Evolutionary conservation across 495 filamentous ascomycete species (phyloP).

Genomic region (Podospora pseudopauciseta): DNA sequence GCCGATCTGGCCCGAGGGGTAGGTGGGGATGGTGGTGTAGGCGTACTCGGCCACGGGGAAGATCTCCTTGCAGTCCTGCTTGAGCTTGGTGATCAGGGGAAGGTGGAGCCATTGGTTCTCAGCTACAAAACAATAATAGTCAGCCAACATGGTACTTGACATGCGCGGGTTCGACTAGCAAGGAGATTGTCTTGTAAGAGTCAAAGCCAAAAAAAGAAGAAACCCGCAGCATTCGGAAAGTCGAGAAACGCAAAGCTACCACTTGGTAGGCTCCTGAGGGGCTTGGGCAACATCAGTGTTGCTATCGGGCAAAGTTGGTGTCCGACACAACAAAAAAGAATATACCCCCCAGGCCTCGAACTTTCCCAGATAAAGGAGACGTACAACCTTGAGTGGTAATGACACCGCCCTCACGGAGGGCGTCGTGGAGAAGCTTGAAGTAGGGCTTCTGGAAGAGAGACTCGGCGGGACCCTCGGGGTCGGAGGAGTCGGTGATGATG

Average conservation of each 20-base stretch:
- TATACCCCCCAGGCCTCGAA: constrained; percentile 31
- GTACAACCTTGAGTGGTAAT: constrained; percentile 99
- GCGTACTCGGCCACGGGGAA: constrained; percentile 98
- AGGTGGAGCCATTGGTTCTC: constrained; percentile 99
- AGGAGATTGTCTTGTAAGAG: constrained; percentile 6
- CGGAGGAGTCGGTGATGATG: constrained; percentile 98
- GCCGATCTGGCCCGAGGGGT: constrained; percentile 98
- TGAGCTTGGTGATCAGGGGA: constrained; percentile 80
- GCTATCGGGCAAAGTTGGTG: constrained; percentile 27
- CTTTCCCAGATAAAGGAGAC: constrained; percentile 60
- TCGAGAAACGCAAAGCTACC: constrained; percentile 31
- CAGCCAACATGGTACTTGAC: constrained; percentile 22
- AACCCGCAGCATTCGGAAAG: constrained; percentile 13
- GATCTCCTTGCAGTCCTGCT: constrained; percentile 94
- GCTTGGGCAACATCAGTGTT: constrained; percentile 5
- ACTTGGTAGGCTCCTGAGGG: constrained; percentile 34
- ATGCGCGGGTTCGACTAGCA: constrained; percentile 1
- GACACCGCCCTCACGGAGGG: constrained; percentile 91
- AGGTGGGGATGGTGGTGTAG: constrained; percentile 99
- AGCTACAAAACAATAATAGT: constrained; percentile 51
- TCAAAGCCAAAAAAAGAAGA: constrained; percentile 14
- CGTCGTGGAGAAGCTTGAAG: constrained; percentile 86
- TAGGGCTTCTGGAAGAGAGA: constrained; percentile 97
- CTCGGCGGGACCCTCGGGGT: constrained; percentile 96
- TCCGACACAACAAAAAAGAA: constrained; percentile 21